These are phyloP conservation scores for Deinandra increscens DNA, from an alignment of 129 eudicot species.

Conservation along the genomic window DNA sequence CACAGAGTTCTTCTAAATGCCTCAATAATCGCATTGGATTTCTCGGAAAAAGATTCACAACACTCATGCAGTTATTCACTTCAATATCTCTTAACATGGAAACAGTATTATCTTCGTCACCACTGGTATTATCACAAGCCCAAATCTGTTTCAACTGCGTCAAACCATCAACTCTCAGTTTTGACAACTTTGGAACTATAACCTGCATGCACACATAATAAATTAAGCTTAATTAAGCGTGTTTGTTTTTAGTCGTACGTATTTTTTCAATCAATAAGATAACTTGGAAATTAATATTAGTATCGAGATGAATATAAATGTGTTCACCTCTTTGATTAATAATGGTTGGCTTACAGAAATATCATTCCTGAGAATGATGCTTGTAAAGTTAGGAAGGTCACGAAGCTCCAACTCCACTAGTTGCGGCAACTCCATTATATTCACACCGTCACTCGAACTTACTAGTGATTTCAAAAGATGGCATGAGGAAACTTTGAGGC, in stretches of 20 bases:
- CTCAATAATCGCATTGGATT: background rate
- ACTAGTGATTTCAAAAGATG: background rate
- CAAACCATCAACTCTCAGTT: background rate
- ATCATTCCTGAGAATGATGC: background rate
- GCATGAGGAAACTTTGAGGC: background rate
- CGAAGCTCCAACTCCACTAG: background rate
- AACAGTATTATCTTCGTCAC: background rate
- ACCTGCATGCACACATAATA: background rate
- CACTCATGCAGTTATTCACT: background rate
- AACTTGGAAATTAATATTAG: too few species aligned
- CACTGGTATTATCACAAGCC: background rate
- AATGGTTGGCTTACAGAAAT: too few species aligned
- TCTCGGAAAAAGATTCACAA: background rate
- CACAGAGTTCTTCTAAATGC: background rate
- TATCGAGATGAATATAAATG: too few species aligned
- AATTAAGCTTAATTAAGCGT: too few species aligned
- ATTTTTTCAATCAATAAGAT: too few species aligned
- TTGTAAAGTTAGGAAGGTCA: background rate
- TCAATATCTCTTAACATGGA: background rate
- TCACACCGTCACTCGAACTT: background rate
- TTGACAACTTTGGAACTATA: conserved; percentile 2
- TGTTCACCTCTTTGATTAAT: too few species aligned
- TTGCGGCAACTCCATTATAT: background rate
- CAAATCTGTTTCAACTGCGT: conserved; percentile 18
- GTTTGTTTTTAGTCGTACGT: too few species aligned